These are phyloP conservation scores for Zoysia pacifica DNA, from an alignment of 176 grass and related monocot species.

Conservation along the genomic window DNA sequence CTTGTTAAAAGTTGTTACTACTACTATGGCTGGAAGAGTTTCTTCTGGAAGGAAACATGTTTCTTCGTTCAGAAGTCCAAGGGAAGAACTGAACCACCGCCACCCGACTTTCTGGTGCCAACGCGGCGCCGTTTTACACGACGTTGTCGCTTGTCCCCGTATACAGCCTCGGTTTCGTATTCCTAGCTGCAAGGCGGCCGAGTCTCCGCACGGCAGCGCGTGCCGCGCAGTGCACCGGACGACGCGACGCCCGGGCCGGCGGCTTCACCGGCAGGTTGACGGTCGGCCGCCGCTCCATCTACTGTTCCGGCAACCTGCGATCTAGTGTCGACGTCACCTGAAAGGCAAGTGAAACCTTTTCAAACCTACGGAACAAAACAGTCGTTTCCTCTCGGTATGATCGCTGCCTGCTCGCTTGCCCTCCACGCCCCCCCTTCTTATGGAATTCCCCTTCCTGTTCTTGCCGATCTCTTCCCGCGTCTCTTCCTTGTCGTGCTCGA, in stretches of 20 bases:
- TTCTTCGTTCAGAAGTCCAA: not conserved
- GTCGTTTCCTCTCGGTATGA: not conserved
- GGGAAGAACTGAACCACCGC: not conserved
- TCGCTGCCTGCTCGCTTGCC: slow-evolving; percentile 15
- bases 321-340: slow-evolving; percentile 4
- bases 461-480: not conserved
- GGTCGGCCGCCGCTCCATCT: slow-evolving; percentile 4
- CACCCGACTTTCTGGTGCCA: not conserved
- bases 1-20: too few species aligned
- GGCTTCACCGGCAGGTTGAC: slow-evolving; percentile 1
- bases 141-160: slow-evolving; percentile 4
- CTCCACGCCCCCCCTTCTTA: not conserved
- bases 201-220: not conserved
- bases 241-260: not conserved
- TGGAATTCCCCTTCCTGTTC: not conserved
- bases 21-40: not conserved
- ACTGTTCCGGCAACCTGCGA: not conserved
- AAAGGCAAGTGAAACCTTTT: slow-evolving; percentile 8
- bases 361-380: not conserved
- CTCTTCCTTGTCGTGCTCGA: not conserved
- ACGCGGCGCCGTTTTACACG: slow-evolving; percentile 22
- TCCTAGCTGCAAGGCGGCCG: not conserved
- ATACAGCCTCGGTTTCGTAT: not conserved
- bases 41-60: not conserved
- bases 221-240: slow-evolving; percentile 13